These are phyloP conservation scores for Passiflora organensis DNA, from an alignment of 345 rosid species.

Conservation along the genomic window DNA sequence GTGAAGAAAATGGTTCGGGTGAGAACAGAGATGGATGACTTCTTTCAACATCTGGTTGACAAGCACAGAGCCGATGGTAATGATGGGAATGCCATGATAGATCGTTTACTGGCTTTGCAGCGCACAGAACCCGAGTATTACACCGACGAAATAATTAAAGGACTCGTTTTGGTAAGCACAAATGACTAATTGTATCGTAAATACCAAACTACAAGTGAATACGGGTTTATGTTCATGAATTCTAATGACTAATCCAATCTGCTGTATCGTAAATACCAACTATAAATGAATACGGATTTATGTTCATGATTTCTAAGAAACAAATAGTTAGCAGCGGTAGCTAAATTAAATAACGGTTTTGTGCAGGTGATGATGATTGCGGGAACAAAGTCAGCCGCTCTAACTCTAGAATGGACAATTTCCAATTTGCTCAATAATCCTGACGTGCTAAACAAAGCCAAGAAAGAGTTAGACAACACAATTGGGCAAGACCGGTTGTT, in stretches of 20 bases:
- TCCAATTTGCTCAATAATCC: slow-evolving; percentile 44
- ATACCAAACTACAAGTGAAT: no score
- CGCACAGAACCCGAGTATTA: no score
- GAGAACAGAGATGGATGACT: not conserved
- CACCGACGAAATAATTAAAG: no score
- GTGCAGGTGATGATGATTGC: slow-evolving; percentile 20
- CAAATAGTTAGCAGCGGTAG: no score
- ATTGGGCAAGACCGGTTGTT: slow-evolving; percentile 30
- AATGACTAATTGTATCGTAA: no score
- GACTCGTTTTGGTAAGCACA: no score
- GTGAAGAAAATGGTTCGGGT: not conserved
- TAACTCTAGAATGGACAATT: slow-evolving; percentile 47
- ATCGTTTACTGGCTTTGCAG: not conserved
- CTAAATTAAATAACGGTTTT: no score
- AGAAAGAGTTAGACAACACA: slow-evolving; percentile 16
- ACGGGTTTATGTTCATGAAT: no score
- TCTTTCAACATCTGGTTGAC: not conserved
- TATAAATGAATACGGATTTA: no score
- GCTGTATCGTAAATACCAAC: no score
- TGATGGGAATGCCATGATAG: not conserved
- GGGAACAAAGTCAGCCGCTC: slow-evolving; percentile 45
- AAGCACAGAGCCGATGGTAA: not conserved
- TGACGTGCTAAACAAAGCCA: slow-evolving; percentile 20
- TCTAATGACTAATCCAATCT: no score
- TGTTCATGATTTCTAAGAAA: no score